Base-by-base conservation (phyloP, 1,284 basidiomycete genomes). In the Naganishia albida region DNA sequence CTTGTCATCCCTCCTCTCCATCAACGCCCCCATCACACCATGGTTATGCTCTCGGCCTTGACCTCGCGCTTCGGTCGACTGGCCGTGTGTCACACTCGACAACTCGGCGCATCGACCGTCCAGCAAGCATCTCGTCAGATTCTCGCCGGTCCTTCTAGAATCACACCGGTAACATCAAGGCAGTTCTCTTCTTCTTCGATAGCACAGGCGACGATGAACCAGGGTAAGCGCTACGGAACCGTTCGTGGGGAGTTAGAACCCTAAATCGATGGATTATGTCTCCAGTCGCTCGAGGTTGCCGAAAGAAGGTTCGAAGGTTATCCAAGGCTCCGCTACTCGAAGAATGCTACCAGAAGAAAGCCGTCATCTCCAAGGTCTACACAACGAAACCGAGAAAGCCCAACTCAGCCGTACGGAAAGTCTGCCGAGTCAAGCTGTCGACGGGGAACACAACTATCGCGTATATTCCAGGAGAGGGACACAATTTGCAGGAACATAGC, bases 381-480 rank as follows among this genome's bases (percentile, higher is more conserved):
- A 90, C 87, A 51, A 85, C 84, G 72, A 93, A 90, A 75, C 96
- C 96, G 26, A 97, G 94, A 83, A 99, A 99, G 78, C 96, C 96
- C 70, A 99, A 99, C 81, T 99, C 95, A 48, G 94, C 94, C 50
- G 93, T 97, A 75, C 90, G 96, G 69, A 99, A 98, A 81, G 91
- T 98, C 67, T 93, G 93, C 48, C 86, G 91, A 75, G 88, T 99
- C 71, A 95, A 95, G 82, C 83, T 99, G 56, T 86, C 88, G 39
- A 95, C 89, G 39, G 96, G 96, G 57, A 89, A 91, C 77, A 88
- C 87, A 46, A 85, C 94, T 66, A 89, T 90, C 80, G 94, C 94
- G 16, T 99, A 98, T 77, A 94, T 99, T 64, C 91, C 90, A 46
- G 96, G 96, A 70, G 96, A 99, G 75, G 96, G 96, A 1, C 95